phyloP scores from a whole-genome alignment of 192 early-diverging fungal species.

The Spizellomyces punctatus region DNA sequence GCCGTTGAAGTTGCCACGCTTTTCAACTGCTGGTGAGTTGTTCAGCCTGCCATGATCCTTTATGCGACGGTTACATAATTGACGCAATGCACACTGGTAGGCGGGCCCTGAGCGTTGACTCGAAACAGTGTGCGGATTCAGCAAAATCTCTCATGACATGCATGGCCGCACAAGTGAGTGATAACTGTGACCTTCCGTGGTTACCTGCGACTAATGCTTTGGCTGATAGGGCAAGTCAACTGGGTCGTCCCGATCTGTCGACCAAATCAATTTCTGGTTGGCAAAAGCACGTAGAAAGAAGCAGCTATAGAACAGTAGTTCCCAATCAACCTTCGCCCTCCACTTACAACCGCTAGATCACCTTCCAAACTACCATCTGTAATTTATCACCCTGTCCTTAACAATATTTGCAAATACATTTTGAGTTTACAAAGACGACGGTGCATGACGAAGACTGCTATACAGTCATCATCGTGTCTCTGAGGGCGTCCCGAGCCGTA shows the following conservation, averaged over 20 bases:
- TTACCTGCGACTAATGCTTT: background rate
- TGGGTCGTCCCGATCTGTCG: background rate
- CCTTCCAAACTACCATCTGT: too few species aligned
- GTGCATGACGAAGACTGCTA: background rate
- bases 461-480: constrained; percentile 24
- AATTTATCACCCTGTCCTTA: too few species aligned
- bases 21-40: constrained; percentile 49
- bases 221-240: constrained; percentile 2
- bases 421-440: too few species aligned
- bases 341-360: background rate
- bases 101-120: constrained; percentile 25
- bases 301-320: constrained; percentile 14
- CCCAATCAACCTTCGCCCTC: background rate
- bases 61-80: background rate
- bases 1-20: constrained; percentile 46
- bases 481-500: constrained; percentile 8
- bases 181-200: background rate
- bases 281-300: constrained; percentile 10
- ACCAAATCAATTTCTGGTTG: constrained; percentile 31
- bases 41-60: background rate
- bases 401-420: too few species aligned
- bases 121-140: constrained; percentile 20
- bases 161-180: constrained; percentile 26
- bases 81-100: background rate
- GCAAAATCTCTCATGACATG: constrained; percentile 31